Base-by-base conservation (phyloP, 2,329 filamentous ascomycete species). In the Alternaria brassicae region DNA sequence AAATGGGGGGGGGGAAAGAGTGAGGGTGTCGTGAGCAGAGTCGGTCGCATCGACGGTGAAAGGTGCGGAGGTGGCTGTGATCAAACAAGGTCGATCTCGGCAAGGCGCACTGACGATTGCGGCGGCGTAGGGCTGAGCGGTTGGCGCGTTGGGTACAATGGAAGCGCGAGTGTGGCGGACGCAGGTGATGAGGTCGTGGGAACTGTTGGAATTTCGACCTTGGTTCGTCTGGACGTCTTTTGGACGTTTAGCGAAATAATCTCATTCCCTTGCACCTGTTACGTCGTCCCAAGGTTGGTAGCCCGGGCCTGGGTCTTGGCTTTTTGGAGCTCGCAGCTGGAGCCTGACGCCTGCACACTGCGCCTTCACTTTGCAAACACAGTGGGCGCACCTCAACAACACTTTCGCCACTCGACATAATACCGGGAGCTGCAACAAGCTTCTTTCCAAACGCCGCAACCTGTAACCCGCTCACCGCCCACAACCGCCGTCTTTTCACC, bases 41-140 rank as follows among this genome's bases (percentile, higher is more conserved):
- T 57, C 28, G 58, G 57, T 44, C 50, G 58, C 54, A 59, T 63
- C 25, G 53, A 59, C 56, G 58, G 61, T 71, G 66, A 48, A 64
- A 59, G 57, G 60, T 56, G 65, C 64, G 64, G 67, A 68, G 63
- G 53, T 63, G 66, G 55, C 63, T 66, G 63, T 61, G 64, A 51
- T 42, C 60, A 64, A 56, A 61, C 56, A 62, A 54, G 55, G 53
- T 53, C 66, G 61, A 61, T 56, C 45, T 56, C 60, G 51, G 63
- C 60, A 58, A 57, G 49, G 63, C 56, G 58, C 61, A 59, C 64
- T 61, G 64, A 64, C 66, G 62, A 57, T 62, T 59, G 61, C 56
- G 32, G 61, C 60, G 58, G 59, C 61, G 64, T 62, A 69, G 60
- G 65, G 67, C 66, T 66, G 66, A 62, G 54, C 21, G 27, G 47